Evolutionary conservation across 176 grass and related monocot genomes (phyloP), one percentile per base, ranked within the genome.

Genomic region (Carex kokanica): DNA sequence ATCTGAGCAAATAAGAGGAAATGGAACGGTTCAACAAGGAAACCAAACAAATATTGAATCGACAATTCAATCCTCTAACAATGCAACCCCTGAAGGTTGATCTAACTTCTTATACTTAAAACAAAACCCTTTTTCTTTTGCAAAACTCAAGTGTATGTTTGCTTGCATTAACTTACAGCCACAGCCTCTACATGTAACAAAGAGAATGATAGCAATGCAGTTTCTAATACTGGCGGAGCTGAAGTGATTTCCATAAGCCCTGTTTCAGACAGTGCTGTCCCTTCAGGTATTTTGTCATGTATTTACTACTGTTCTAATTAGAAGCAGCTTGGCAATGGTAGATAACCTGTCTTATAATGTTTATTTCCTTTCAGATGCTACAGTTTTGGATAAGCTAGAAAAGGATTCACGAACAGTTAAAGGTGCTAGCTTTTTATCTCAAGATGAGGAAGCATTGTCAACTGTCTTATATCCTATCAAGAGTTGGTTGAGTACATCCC

Each of bases 351-450:
- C 2, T 43, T 24, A 24, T 81, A 1, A 66, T 65, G 43, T 75
- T 54, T 78, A 5, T 34, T 63, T 69, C 56, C 34, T 79, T 91
- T 87, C 86, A 98, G 95, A 88, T 58, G 62, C 64, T 77, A 92
- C 92, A 77, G 75, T 89, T 88, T 91, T 98, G 69, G 87, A 90
- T 87, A 94, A 88, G 45, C 84, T 98, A 62, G 95, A 95, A 90
- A 98, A 93, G 85, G 55, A 81, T 84, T 98, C 95, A 81, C 88
- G 91, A 58, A 98, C 91, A 88, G 87, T 91, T 74, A 87, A 93
- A 86, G 95, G 92, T 64, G 92, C 91, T 83, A 87, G 60, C 34
- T 90, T 2, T 62, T 93, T 98, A 86, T 61, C 89, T 90, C 81
- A 91, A 90, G 91, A 95, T 72, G 87, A 31, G 64, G 91, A 94